Percentiles rank a stretch among this genome's conserved stretches.
These are phyloP conservation scores for Thalassia testudinum DNA, from an alignment of 116 monocot genomes.

Conservation along the genomic window DNA sequence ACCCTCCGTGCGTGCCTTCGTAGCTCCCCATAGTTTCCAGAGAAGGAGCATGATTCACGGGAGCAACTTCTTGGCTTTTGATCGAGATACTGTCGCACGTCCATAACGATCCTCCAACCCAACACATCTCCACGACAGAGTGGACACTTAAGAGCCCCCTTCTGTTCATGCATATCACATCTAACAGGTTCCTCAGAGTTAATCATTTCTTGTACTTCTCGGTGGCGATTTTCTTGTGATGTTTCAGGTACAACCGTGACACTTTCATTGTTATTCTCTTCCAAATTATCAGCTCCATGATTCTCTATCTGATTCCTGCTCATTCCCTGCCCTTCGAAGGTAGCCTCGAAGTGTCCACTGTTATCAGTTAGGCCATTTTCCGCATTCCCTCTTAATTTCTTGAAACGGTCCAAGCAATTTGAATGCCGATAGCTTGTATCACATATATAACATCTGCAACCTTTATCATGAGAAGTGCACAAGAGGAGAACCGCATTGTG, in stretches of 20 bases:
- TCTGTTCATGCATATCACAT: conserved; percentile 5
- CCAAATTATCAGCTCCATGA: conserved; percentile 14
- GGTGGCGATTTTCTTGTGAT: conserved; percentile 11
- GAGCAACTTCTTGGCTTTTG: conserved; percentile 56
- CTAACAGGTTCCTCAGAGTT: conserved; percentile 6
- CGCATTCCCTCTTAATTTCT: conserved; percentile 14
- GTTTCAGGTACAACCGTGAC: conserved; percentile 3
- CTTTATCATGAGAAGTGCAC: conserved; percentile 59
- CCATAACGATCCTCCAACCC: conserved; percentile 45
- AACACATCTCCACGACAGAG: conserved; percentile 56
- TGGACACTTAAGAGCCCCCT: conserved; percentile 41
- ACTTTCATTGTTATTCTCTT: conserved; percentile 7
- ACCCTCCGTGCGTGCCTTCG: conserved; percentile 59
- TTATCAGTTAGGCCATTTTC: not conserved
- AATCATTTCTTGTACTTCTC: not conserved
- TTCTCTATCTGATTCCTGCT: conserved; percentile 11
- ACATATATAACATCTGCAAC: conserved; percentile 71
- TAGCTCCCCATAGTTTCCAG: conserved; percentile 65
- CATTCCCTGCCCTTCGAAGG: not conserved
- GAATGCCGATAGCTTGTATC: conserved; percentile 84
- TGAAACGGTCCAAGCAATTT: conserved; percentile 75
- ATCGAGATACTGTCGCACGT: conserved; percentile 54
- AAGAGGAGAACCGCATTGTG: conserved; percentile 76
- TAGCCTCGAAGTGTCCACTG: not conserved
- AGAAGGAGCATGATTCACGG: conserved; percentile 58